Percentiles rank a stretch among this genome's conserved stretches.
These are phyloP conservation scores for Picea abies DNA, from an alignment of 83 land plant genomes.

Conservation along the genomic window DNA sequence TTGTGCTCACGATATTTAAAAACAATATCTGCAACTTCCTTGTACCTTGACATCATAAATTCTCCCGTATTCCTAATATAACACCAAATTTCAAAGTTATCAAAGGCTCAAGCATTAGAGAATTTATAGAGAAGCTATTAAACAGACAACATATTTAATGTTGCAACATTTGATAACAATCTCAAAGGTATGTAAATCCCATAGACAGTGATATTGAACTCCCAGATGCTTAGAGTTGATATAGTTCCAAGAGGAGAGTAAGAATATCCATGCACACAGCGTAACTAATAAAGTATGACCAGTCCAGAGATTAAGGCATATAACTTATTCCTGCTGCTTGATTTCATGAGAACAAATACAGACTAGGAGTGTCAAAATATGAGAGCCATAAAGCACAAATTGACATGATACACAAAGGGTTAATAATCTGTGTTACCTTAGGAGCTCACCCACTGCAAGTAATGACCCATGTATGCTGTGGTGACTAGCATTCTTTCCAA, in stretches of 20 bases:
- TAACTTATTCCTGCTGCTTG: too few relatives aligned
- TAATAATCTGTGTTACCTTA: constrained; percentile 59
- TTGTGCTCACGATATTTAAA: constrained; percentile 89
- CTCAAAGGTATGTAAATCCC: background rate
- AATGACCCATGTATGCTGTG: constrained; percentile 99
- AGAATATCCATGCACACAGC: background rate
- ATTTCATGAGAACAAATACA: background rate
- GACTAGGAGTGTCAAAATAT: background rate
- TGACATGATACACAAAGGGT: background rate
- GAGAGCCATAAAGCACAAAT: constrained; percentile 1
- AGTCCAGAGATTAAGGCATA: too few relatives aligned
- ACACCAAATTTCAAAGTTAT: constrained; percentile 2
- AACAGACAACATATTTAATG: background rate
- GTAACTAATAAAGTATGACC: too few relatives aligned
- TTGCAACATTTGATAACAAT: too few relatives aligned
- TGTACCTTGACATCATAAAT: constrained; percentile 99
- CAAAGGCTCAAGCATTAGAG: background rate
- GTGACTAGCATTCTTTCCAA: constrained; percentile 91
- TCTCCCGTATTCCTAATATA: constrained; percentile 90
- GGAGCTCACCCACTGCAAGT: constrained; percentile 97
- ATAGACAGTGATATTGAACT: background rate
- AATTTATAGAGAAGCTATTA: background rate
- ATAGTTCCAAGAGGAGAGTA: background rate
- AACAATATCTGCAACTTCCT: constrained; percentile 97
- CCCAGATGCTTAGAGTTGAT: background rate